Evolutionary conservation across 495 filamentous ascomycete genomes (phyloP).

Genomic region (Aspergillus saccharolyticus): DNA sequence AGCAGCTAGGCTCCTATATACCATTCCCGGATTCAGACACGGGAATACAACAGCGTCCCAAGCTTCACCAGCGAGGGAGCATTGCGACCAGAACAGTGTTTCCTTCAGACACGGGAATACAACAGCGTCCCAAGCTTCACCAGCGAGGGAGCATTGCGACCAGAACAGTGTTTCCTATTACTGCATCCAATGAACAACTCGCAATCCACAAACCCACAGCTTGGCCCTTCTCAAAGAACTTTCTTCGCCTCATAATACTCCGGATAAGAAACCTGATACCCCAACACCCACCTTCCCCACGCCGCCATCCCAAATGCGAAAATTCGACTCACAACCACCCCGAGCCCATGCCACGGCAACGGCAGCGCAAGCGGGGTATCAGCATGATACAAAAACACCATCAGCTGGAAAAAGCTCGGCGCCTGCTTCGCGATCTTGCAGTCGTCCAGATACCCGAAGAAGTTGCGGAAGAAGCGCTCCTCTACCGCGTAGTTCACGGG

Average conservation of each 20-base stretch:
- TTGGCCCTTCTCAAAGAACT: too few species aligned
- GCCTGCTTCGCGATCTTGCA: neutral
- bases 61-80: too few species aligned
- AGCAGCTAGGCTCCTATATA: too few species aligned
- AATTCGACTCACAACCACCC: neutral
- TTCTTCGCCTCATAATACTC: constrained; percentile 1
- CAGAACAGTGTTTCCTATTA: too few species aligned
- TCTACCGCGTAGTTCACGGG: neutral
- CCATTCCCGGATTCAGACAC: too few species aligned
- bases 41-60: too few species aligned
- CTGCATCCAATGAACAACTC: too few species aligned
- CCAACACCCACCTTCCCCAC: neutral
- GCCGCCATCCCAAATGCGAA: neutral
- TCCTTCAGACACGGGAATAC: too few species aligned
- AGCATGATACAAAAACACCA: neutral
- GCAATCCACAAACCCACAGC: too few species aligned
- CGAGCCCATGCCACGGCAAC: neutral
- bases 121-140: too few species aligned
- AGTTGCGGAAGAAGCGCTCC: neutral
- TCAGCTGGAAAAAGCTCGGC: neutral
- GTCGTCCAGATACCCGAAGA: constrained; percentile 1
- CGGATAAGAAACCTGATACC: neutral
- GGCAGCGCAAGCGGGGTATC: neutral
- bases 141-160: constrained; percentile 22
- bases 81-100: too few species aligned